These are phyloP conservation scores for Cytidiella melzeri DNA, from an alignment of 768 basidiomycete genomes.

Conservation along the genomic window DNA sequence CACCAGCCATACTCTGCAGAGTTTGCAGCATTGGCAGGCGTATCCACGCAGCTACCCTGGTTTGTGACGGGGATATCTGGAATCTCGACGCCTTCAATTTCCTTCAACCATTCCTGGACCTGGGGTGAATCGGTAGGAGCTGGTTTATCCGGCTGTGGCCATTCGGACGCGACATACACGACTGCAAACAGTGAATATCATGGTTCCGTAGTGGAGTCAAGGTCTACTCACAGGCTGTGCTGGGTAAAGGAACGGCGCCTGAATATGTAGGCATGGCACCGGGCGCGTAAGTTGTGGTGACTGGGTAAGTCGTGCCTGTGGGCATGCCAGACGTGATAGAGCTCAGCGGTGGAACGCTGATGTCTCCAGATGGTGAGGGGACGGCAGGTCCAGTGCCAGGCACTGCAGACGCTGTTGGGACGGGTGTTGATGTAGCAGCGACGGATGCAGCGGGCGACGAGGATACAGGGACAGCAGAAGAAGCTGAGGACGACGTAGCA, in stretches of 20 bases:
- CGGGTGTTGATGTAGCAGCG: background rate
- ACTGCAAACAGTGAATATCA: slow-evolving; percentile 38
- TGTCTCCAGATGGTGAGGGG: slow-evolving; percentile 24
- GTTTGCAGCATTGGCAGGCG: slow-evolving; percentile 49
- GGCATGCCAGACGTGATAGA: slow-evolving; percentile 62
- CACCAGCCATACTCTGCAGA: slow-evolving; percentile 78
- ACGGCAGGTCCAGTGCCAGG: slow-evolving; percentile 16
- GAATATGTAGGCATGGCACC: slow-evolving; percentile 58
- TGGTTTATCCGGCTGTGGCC: slow-evolving; percentile 59
- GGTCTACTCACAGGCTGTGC: slow-evolving; percentile 44
- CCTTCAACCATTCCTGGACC: slow-evolving; percentile 71
- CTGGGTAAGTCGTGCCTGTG: slow-evolving; percentile 38
- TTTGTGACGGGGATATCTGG: slow-evolving; percentile 57
- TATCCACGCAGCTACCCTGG: slow-evolving; percentile 63
- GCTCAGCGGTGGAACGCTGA: slow-evolving; percentile 51
- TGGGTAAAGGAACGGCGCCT: slow-evolving; percentile 64
- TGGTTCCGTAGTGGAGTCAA: slow-evolving; percentile 3
- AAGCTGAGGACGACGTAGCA: slow-evolving; percentile 10
- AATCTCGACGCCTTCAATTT: slow-evolving; percentile 64
- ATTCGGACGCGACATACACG: slow-evolving; percentile 39
- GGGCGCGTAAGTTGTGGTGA: slow-evolving; percentile 46
- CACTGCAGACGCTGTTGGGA: slow-evolving; percentile 7
- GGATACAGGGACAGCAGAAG: slow-evolving; percentile 9
- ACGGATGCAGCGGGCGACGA: slow-evolving; percentile 13
- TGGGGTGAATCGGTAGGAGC: slow-evolving; percentile 58